Conservation (phyloP, 1,284 basidiomycete species). For the Bondarzewia mesenterica region DNA sequence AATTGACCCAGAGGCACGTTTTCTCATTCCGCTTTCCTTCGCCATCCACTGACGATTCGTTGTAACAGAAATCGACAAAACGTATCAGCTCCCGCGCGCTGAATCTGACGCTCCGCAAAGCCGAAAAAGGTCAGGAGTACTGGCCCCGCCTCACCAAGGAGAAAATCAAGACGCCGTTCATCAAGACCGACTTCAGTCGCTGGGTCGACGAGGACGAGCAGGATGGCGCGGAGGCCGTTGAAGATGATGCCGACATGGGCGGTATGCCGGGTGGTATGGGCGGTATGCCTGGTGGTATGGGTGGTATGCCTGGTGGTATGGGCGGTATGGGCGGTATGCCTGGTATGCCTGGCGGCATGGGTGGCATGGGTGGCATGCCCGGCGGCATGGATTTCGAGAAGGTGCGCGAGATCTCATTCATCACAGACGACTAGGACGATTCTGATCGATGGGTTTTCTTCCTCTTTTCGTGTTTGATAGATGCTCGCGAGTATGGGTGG, state of each 20-base stretch:
- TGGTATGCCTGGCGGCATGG: slow-evolving; percentile 23
- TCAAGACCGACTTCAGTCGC: slow-evolving; percentile 89
- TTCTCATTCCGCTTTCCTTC: neutral
- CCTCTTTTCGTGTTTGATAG: slow-evolving; percentile 25
- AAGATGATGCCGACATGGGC: slow-evolving; percentile 33
- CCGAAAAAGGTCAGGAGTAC: slow-evolving; percentile 66
- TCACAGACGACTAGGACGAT: neutral
- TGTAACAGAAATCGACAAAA: slow-evolving; percentile 53
- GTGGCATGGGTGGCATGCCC: slow-evolving; percentile 37
- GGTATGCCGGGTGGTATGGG: slow-evolving; percentile 33
- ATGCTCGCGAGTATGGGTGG: slow-evolving; percentile 57
- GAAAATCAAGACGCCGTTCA: slow-evolving; percentile 68
- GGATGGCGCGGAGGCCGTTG: slow-evolving; percentile 43
- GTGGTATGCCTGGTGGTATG: slow-evolving; percentile 29
- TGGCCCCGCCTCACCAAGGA: slow-evolving; percentile 90
- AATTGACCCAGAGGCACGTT: slow-evolving; percentile 62
- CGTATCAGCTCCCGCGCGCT: slow-evolving; percentile 62
- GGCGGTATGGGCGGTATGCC: slow-evolving; percentile 17
- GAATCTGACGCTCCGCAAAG: slow-evolving; percentile 69
- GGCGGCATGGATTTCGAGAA: slow-evolving; percentile 13
- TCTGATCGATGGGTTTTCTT: neutral
- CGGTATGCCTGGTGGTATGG: slow-evolving; percentile 38
- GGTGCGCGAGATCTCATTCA: slow-evolving; percentile 25
- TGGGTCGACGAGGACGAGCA: slow-evolving; percentile 98
- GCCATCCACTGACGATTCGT: slow-evolving; percentile 1